Evolutionary conservation across 441 rosid genomes (phyloP), one percentile per base, ranked within the genome.

Genomic region (Daphne laureola): DNA sequence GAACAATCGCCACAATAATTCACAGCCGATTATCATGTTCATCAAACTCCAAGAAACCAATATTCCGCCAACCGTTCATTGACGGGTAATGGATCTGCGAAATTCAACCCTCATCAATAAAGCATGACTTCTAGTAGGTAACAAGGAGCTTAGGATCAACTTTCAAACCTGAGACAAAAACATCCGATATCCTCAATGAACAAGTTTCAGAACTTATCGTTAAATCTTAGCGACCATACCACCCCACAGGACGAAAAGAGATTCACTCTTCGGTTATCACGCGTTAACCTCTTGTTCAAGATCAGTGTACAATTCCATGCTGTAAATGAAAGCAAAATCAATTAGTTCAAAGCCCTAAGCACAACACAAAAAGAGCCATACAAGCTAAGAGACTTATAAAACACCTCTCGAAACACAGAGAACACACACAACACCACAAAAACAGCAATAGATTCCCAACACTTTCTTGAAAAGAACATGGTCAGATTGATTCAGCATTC

Each of bases 1-100:
- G 62, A 47, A 51, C 59, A 56, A 65, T 51, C 23, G 26, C 46
- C 57, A 51, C 54, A 75, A 65, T 25, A 42, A 43, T 45, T 40
- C 45, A 2, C 41, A 49, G 25, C 55, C 49, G 23, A 61, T 55
- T 58, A 58, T 55, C 54, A 53, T 56, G 44, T 51, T 44, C 49
- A 47, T 49, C n/a, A 54, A 53, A 27, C 38, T 46, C 51, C 15
- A 43, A 51, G 46, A 64, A 65, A 53, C 25, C 50, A 17, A 17
- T 21, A 46, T 14, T 41, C 52, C 40, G 54, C 48, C 44, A 55
- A 46, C 35, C 17, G 14, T 14, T 13, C 25, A 43, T 46, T 50
- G 42, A 56, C 65, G 59, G 46, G 46, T 16, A 69, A 50, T 57
- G 17, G n/a, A 55, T 53, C 47, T 43, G 57, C 7, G 43, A 52